Base-by-base conservation (phyloP, 148 eudicot species). In the Cornus florida region DNA sequence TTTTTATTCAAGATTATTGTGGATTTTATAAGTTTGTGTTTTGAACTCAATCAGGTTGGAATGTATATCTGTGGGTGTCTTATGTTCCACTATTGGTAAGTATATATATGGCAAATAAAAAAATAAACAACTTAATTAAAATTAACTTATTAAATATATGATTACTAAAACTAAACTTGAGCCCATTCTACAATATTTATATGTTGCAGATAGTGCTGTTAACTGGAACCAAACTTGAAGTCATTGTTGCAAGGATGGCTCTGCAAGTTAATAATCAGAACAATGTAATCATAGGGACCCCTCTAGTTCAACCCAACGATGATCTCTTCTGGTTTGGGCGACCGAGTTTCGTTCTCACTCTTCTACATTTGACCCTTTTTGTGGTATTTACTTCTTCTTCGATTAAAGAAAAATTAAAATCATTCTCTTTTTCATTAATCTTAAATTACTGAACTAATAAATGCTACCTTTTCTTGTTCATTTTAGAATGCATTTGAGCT, bases 221-320 rank as follows among this genome's bases (percentile, higher is more conserved):
- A 11, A 66, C 83, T 64, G 89, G 89, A 79, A 83, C 89, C 19
- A 86, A 86, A 73, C 80, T 86, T 65, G 79, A 83, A 79, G 79
- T 84, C 64, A 43, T 6, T 14, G 71, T 70, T 16, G 72, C 48
- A 70, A 35, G 72, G 38, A 70, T 70, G 72, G 72, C 72, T 17
- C 43, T 70, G 38, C 43, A 70, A 38, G 10, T 70, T 14, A 35
- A 70, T 0, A 35, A 70, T 20, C 72, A 70, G 72, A 70, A 70
- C 72, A 70, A 12, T 19, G 72, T 70, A 17, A 70, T 70, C n/a
- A 17, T 20, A 19, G 72, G 72, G 7, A 70, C 72, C 48, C 72
- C 72, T 17, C 72, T 70, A 6, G 72, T 70, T 70, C 72, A 70
- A 70, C 72, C 72, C 48, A 24, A 70, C 17, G 72, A 70, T 38